Evolutionary conservation across 352 stramenopile genomes (phyloP).

Genomic region (Globisporangium mamillatum): DNA sequence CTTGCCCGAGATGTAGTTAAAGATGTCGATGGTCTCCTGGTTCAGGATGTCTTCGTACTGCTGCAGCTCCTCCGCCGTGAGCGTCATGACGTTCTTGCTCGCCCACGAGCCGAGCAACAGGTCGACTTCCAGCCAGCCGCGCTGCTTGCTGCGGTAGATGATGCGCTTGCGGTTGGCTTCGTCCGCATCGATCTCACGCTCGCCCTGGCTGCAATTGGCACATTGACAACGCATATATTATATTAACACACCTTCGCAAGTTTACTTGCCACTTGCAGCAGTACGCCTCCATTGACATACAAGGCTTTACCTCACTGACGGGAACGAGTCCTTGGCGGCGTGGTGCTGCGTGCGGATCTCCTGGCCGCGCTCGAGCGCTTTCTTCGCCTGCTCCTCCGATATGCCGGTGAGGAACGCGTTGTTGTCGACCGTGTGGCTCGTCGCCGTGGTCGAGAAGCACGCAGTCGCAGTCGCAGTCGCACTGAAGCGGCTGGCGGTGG

Average conservation of each 20-base stretch:
- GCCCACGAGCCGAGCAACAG: conserved; percentile 94
- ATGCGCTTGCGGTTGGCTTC: conserved; percentile 89
- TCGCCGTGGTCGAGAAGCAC: conserved; percentile 30
- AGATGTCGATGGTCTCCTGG: conserved; percentile 98
- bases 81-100: conserved; percentile 84
- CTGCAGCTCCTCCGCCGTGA: conserved; percentile 82
- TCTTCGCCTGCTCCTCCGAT: conserved; percentile 45
- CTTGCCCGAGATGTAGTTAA: conserved; percentile 95
- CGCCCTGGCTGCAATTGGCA: conserved; percentile 42
- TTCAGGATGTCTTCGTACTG: conserved; percentile 97
- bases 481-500: not conserved
- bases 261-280: not conserved
- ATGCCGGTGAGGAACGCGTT: conserved; percentile 53
- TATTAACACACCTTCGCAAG: not conserved
- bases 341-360: conserved; percentile 65
- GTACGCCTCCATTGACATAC: not conserved
- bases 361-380: conserved; percentile 42
- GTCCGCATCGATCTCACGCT: conserved; percentile 45
- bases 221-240: conserved; percentile 6
- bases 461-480: conserved; percentile 5
- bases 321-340: conserved; percentile 38
- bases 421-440: conserved; percentile 39
- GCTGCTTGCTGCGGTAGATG: conserved; percentile 95
- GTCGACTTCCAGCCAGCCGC: conserved; percentile 95
- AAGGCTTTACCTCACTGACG: conserved; percentile 24